phyloP scores from a whole-genome alignment of 2,329 filamentous ascomycete genomes.

The Trichocomaceae sp. region DNA sequence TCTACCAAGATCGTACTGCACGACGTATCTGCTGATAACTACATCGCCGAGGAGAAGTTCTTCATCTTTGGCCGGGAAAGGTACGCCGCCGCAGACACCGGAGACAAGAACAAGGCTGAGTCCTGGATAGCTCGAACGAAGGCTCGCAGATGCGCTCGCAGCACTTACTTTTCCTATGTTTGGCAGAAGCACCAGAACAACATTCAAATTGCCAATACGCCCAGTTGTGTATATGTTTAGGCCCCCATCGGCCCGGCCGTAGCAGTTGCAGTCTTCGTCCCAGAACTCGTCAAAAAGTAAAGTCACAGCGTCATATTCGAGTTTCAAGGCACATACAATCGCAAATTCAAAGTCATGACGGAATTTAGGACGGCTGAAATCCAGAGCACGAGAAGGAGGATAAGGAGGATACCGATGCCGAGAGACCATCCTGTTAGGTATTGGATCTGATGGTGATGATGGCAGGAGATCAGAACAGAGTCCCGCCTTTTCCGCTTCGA shows the following conservation, averaged over 20 bases:
- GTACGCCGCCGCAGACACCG: background rate
- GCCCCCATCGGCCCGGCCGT: background rate
- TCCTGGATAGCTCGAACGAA: constrained; percentile 27
- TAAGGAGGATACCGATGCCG: background rate
- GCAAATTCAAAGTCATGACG: too few relatives aligned
- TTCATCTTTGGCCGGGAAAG: constrained; percentile 8
- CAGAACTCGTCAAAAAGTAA: background rate
- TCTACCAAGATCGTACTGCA: constrained; percentile 22
- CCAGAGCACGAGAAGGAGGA: background rate
- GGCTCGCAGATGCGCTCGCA: constrained; percentile 14
- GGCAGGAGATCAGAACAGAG: background rate
- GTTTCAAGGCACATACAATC: too few relatives aligned
- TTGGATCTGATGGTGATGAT: background rate
- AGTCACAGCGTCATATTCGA: background rate
- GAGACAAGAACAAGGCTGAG: background rate
- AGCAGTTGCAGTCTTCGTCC: background rate
- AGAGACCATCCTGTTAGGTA: background rate
- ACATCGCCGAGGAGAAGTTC: constrained; percentile 27
- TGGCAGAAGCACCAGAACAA: background rate
- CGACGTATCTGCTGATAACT: constrained; percentile 14
- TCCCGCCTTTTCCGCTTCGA: background rate
- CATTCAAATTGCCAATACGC: background rate
- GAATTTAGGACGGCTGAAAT: background rate
- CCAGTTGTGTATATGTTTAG: background rate
- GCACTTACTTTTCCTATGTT: background rate